These are phyloP conservation scores for Lentinula sp. DNA, from an alignment of 768 basidiomycete species.

Conservation along the genomic window DNA sequence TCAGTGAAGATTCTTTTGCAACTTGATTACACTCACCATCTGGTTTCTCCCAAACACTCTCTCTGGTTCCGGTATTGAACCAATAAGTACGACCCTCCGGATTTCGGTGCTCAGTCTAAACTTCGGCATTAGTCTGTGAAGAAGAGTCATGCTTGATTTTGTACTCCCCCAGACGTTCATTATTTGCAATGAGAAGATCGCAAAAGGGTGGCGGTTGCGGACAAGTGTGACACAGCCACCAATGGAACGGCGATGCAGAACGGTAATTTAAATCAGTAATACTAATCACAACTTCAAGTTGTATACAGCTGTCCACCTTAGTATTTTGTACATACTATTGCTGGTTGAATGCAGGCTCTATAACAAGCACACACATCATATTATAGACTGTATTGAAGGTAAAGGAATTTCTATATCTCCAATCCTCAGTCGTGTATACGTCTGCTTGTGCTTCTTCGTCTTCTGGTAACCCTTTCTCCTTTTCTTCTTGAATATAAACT, in stretches of 20 bases:
- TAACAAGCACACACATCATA: background rate
- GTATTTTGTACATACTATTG: too few species aligned
- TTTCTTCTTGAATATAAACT: constrained; percentile 93
- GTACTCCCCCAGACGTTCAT: constrained; percentile 6
- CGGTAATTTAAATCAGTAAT: too few species aligned
- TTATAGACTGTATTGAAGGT: constrained; percentile 6
- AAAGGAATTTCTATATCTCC: constrained; percentile 61
- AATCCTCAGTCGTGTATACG: constrained; percentile 91
- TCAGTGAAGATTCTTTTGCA: background rate
- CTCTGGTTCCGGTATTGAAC: constrained; percentile 85
- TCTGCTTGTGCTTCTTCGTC: constrained; percentile 90
- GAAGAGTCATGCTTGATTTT: background rate
- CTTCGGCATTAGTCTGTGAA: background rate
- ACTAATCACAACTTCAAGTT: background rate
- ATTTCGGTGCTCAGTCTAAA: constrained; percentile 88
- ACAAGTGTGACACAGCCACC: background rate
- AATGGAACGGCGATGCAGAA: too few species aligned
- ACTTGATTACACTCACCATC: constrained; percentile 50
- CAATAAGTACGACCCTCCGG: constrained; percentile 98
- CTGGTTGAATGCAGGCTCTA: background rate
- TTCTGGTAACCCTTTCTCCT: constrained; percentile 96
- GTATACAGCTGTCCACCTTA: background rate
- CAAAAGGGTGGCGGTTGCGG: background rate
- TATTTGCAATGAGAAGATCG: background rate
- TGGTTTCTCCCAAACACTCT: constrained; percentile 98